phyloP scores from a whole-genome alignment of 352 stramenopile genomes.

The Globisporangium okanoganense region DNA sequence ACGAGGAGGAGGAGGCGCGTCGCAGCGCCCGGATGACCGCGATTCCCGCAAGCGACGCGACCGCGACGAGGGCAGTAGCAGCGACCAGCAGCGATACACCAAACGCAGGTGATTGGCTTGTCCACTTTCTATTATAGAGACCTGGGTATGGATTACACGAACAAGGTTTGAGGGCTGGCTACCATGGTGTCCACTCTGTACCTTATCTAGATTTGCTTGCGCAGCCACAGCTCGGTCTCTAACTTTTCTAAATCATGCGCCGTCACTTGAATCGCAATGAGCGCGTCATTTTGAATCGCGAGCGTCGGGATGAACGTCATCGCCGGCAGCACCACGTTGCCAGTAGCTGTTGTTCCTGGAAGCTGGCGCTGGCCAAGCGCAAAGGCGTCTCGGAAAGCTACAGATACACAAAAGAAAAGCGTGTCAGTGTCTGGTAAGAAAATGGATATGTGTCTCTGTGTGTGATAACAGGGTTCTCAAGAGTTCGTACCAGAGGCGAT shows the following conservation, averaged over 20 bases:
- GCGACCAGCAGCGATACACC: slow-evolving; percentile 19
- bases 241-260: slow-evolving; percentile 78
- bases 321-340: slow-evolving; percentile 24
- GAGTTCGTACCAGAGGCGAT: slow-evolving; percentile 29
- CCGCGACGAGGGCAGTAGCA: slow-evolving; percentile 38
- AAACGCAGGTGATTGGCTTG: slow-evolving; percentile 48
- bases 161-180: not conserved
- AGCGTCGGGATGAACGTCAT: slow-evolving; percentile 78
- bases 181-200: too few species aligned
- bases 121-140: not conserved
- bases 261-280: slow-evolving; percentile 56
- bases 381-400: slow-evolving; percentile 9
- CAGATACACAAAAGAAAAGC: not conserved
- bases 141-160: slow-evolving; percentile 1
- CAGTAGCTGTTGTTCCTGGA: not conserved
- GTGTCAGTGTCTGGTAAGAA: not conserved
- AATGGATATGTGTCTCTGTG: not conserved
- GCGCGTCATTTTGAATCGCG: slow-evolving; percentile 43
- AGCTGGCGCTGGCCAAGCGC: slow-evolving; percentile 4
- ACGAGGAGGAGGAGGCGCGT: slow-evolving; percentile 17
- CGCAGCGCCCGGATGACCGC: slow-evolving; percentile 51
- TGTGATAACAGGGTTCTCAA: not conserved
- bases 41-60: slow-evolving; percentile 63
- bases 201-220: slow-evolving; percentile 65
- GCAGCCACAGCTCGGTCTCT: slow-evolving; percentile 82